phyloP scores from a whole-genome alignment of 2,329 filamentous ascomycete species.

The Cladosporium oxysporum region DNA sequence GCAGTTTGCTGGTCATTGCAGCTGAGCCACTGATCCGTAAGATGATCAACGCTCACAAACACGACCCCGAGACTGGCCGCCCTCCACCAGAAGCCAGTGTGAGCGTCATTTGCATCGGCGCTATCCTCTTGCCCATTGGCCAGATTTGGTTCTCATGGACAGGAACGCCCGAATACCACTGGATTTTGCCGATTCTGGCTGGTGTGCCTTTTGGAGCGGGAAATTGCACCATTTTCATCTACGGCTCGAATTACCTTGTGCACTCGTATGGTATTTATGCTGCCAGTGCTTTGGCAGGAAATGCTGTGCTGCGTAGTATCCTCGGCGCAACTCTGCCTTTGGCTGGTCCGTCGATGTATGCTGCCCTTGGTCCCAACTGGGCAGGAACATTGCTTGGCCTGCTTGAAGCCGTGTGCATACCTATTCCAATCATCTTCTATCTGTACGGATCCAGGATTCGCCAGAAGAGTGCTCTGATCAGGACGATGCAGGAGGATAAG shows the following conservation, averaged over 20 bases:
- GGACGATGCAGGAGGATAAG: constrained; percentile 50
- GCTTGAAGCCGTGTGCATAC: constrained; percentile 71
- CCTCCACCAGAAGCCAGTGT: constrained; percentile 79
- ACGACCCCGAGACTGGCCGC: constrained; percentile 73
- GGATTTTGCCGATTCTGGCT: constrained; percentile 76
- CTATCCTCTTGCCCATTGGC: constrained; percentile 72
- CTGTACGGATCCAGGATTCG: constrained; percentile 59
- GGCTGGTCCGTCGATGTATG: constrained; percentile 72
- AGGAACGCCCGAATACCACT: constrained; percentile 77
- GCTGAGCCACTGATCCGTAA: constrained; percentile 69
- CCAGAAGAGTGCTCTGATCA: constrained; percentile 56
- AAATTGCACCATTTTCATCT: constrained; percentile 79
- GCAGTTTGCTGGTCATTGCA: constrained; percentile 54
- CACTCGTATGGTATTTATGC: constrained; percentile 79
- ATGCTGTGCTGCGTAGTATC: constrained; percentile 70
- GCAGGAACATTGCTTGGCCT: constrained; percentile 74
- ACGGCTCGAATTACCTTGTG: constrained; percentile 77
- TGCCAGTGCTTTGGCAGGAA: constrained; percentile 77
- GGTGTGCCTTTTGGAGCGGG: constrained; percentile 78
- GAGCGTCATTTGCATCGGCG: constrained; percentile 74
- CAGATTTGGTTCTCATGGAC: constrained; percentile 91
- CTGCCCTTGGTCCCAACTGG: constrained; percentile 71
- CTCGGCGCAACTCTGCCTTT: constrained; percentile 79
- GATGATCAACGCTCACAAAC: constrained; percentile 74
- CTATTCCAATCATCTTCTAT: constrained; percentile 77